A percentile compares a stretch with the other conserved stretches of the same genome.
Conservation (phyloP, 352 stramenopile species). For the Hyaloperonospora arabidopsidis region DNA sequence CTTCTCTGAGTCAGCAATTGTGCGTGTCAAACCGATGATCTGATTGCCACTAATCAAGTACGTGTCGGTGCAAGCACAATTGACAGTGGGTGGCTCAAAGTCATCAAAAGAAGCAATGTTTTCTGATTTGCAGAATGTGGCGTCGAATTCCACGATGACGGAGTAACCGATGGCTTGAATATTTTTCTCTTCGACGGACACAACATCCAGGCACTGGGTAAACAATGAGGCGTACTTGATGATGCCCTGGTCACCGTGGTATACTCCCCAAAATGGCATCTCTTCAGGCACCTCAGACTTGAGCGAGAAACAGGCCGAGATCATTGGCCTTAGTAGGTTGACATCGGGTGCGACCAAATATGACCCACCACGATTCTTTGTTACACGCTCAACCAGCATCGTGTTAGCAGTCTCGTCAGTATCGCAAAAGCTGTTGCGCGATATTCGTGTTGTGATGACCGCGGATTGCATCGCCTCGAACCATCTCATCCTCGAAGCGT, state of each 20-base stretch:
- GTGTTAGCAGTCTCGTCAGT: constrained; percentile 56
- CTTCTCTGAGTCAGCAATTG: constrained; percentile 75
- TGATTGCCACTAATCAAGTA: constrained; percentile 66
- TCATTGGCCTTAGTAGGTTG: constrained; percentile 46
- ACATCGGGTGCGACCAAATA: constrained; percentile 59
- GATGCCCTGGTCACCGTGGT: constrained; percentile 50
- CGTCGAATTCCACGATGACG: constrained; percentile 72
- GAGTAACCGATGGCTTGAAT: constrained; percentile 67
- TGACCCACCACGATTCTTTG: constrained; percentile 34
- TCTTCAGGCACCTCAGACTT: constrained; percentile 75
- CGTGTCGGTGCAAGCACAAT: constrained; percentile 64
- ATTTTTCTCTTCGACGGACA: constrained; percentile 50
- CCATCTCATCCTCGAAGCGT: constrained; percentile 47
- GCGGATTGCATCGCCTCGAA: constrained; percentile 52
- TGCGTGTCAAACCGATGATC: constrained; percentile 71
- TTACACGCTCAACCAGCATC: constrained; percentile 52
- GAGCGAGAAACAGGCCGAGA: constrained; percentile 58
- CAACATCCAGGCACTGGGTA: constrained; percentile 47
- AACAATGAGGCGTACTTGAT: constrained; percentile 70
- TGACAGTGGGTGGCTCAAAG: constrained; percentile 29
- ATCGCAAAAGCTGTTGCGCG: constrained; percentile 48
- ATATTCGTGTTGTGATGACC: constrained; percentile 35
- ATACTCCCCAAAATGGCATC: constrained; percentile 74
- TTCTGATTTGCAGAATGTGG: constrained; percentile 46
- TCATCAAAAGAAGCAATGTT: constrained; percentile 22